phyloP scores from a whole-genome alignment of 495 filamentous ascomycete genomes.

The Copromyces sp. region DNA sequence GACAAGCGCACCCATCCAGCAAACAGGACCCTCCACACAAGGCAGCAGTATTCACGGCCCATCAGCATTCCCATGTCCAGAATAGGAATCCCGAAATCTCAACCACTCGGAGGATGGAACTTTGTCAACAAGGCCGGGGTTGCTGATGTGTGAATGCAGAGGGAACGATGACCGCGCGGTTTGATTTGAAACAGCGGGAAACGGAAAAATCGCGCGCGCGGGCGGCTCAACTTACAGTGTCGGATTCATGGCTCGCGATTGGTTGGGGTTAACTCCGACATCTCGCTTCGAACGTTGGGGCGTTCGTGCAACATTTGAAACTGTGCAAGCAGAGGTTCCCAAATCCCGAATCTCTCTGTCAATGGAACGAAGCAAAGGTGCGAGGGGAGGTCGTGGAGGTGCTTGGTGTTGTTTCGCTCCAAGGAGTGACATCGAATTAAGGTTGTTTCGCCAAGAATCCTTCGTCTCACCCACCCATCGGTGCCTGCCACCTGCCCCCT shows the following conservation, averaged over 20 bases:
- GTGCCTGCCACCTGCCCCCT: not conserved
- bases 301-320: not conserved
- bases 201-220: not conserved
- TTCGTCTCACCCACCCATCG: not conserved
- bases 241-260: not conserved
- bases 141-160: not conserved
- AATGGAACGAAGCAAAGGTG: not conserved
- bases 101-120: not conserved
- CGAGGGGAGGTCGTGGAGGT: not conserved
- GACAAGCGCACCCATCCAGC: too few relatives aligned
- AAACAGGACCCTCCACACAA: not conserved
- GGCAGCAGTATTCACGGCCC: not conserved
- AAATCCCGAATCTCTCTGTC: not conserved
- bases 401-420: not conserved
- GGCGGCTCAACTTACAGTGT: not conserved
- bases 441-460: not conserved
- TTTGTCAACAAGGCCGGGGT: not conserved
- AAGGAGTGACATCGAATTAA: not conserved
- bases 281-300: not conserved
- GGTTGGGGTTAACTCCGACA: not conserved
- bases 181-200: not conserved
- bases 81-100: not conserved
- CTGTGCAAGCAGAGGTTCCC: not conserved
- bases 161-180: not conserved
- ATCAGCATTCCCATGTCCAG: not conserved